A percentile compares a stretch with the other conserved stretches of the same genome.
Conservation (phyloP, 345 rosid genomes). For the Gossypium turneri region DNA sequence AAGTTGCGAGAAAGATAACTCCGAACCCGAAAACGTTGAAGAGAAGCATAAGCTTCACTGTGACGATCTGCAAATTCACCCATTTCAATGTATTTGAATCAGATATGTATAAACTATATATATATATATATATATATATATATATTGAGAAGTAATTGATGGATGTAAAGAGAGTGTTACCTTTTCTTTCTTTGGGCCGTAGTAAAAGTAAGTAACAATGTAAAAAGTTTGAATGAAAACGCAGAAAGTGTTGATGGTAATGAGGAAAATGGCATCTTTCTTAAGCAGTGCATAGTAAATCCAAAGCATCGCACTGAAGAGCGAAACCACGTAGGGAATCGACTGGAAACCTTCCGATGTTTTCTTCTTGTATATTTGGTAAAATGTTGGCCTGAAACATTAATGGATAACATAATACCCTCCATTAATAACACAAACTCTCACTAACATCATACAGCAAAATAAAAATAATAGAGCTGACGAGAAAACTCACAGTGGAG, state of each 20-base stretch:
- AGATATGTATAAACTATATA: background rate
- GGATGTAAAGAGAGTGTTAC: slow-evolving; percentile 21
- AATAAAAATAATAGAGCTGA: background rate
- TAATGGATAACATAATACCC: background rate
- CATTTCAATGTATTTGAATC: background rate
- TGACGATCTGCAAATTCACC: slow-evolving; percentile 36
- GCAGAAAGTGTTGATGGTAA: slow-evolving; percentile 55
- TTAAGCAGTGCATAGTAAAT: slow-evolving; percentile 59
- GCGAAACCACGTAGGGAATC: slow-evolving; percentile 60
- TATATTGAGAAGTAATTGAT: background rate
- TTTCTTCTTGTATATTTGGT: slow-evolving; percentile 56
- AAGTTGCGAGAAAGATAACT: slow-evolving; percentile 32
- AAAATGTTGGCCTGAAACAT: slow-evolving; percentile 16
- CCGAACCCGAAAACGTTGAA: slow-evolving; percentile 67
- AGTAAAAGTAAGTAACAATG: slow-evolving; percentile 44
- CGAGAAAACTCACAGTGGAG: slow-evolving; percentile 36
- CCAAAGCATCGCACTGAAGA: slow-evolving; percentile 77
- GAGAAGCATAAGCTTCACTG: slow-evolving; percentile 44
- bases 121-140: no score
- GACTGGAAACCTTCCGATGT: slow-evolving; percentile 70
- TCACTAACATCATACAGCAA: background rate
- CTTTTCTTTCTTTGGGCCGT: slow-evolving; percentile 58
- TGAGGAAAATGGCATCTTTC: slow-evolving; percentile 40
- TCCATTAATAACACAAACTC: background rate
- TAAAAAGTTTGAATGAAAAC: slow-evolving; percentile 47